These are phyloP conservation scores for Cynanchum wilfordii DNA, from an alignment of 257 asterid genomes.

Conservation along the genomic window DNA sequence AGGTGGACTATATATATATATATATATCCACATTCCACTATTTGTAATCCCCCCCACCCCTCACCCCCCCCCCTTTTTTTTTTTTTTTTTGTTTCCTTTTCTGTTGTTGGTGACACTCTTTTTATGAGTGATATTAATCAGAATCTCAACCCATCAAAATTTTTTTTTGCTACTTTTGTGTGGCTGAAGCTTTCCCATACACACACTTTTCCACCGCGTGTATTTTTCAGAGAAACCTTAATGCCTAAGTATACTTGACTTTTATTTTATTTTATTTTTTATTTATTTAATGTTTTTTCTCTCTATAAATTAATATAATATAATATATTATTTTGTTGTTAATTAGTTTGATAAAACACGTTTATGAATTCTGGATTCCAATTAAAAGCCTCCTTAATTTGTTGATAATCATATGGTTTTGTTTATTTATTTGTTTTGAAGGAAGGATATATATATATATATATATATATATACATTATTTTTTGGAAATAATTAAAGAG, in stretches of 20 bases:
- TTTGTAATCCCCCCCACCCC: too few species aligned
- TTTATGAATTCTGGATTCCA: background rate
- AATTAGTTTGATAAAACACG: background rate
- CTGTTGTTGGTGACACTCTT: constrained; percentile 23
- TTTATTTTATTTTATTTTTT: constrained; percentile 2
- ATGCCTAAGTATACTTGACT: constrained; percentile 40
- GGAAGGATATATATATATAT: background rate
- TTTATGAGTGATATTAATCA: constrained; percentile 48
- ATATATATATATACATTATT: too few species aligned
- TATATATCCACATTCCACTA: constrained; percentile 20
- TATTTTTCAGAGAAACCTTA: constrained; percentile 38
- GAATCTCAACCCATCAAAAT: constrained; percentile 40
- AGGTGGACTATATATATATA: too few species aligned
- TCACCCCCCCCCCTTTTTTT: too few species aligned
- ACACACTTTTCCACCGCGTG: constrained; percentile 21
- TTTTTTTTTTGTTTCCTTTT: constrained; percentile 21
- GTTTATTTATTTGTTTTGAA: background rate
- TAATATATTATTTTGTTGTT: background rate
- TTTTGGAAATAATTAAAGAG: background rate
- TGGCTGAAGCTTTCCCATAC: constrained; percentile 29
- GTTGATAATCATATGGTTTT: background rate
- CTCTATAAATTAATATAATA: too few species aligned
- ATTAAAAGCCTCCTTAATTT: background rate
- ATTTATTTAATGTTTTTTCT: too few species aligned
- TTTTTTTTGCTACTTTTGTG: constrained; percentile 46